These are phyloP conservation scores for Hymenoscyphus albidus DNA, from an alignment of 2,329 filamentous ascomycete genomes.

Conservation along the genomic window DNA sequence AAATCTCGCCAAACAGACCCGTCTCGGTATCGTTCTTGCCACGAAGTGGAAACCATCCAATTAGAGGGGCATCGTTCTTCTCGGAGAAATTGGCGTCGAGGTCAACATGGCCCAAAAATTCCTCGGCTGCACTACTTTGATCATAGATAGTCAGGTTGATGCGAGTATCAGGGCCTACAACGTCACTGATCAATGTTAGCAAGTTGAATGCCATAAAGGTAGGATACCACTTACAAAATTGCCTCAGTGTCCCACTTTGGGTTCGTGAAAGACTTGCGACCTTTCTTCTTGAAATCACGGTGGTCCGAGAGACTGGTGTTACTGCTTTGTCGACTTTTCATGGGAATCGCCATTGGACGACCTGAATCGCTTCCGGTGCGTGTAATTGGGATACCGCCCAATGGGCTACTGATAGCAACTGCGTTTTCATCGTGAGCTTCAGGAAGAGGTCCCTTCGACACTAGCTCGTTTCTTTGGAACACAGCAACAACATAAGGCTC, in stretches of 20 bases:
- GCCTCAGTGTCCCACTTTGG: slow-evolving; percentile 96
- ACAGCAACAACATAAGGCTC: slow-evolving; percentile 96
- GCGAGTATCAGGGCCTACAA: slow-evolving; percentile 84
- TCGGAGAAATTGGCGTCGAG: slow-evolving; percentile 66
- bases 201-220: no score
- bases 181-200: slow-evolving; percentile 59
- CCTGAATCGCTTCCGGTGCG: slow-evolving; percentile 77
- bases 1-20: slow-evolving; percentile 76
- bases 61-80: slow-evolving; percentile 66
- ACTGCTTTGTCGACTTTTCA: slow-evolving; percentile 95
- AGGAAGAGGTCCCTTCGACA: slow-evolving; percentile 76
- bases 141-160: slow-evolving; percentile 95
- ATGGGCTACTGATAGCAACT: slow-evolving; percentile 50
- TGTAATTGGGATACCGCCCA: slow-evolving; percentile 57
- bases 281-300: slow-evolving; percentile 53
- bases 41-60: slow-evolving; percentile 81
- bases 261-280: slow-evolving; percentile 64
- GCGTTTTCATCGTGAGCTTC: slow-evolving; percentile 58
- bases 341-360: slow-evolving; percentile 84
- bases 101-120: slow-evolving; percentile 87
- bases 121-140: slow-evolving; percentile 71
- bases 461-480: slow-evolving; percentile 94
- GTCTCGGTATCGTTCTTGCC: slow-evolving; percentile 75
- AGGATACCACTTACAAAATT: slow-evolving; percentile 68
- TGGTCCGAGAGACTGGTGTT: slow-evolving; percentile 77